Evolutionary conservation across 257 asterid species (phyloP), one percentile per base, ranked within the genome.

Genomic region (Petunia secreta): DNA sequence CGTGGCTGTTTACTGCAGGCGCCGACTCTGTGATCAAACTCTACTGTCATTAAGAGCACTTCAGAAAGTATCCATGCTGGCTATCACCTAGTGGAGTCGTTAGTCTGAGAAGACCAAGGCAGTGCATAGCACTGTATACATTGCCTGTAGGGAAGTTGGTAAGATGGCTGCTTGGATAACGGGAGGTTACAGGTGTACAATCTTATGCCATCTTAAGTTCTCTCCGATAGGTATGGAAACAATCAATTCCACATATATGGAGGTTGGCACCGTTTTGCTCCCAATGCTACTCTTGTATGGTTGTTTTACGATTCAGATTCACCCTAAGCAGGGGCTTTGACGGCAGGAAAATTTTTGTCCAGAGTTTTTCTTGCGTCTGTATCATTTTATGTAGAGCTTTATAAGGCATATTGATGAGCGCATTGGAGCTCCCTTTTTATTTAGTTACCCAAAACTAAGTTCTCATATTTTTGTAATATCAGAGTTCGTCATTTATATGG

Each of bases 1-100:
- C 99, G 4, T 93, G 98, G 98, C 78, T 95, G 85, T 95, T 95
- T 83, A 95, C 98, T 58, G 96, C 98, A 0, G 99, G 98, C 38
- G 89, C 93, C 0, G 99, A 95, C 88, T 93, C 98, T 5, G 52
- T 90, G 85, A 91, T 95, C 85, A 93, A 83, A 90, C 98, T 95
- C 44, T 92, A 93, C 39, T 93, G 99, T 80, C 94, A 93, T 80
- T 91, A 82, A 82, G 77, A 55, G 41, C 1, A 39, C 48, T n/a
- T 63, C 64, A 63, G 46, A 13, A 25, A 6, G 59, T 39, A 41
- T 41, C 54, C 41, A 41, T 15, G 39, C n/a, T 43, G 39, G 10
- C 14, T 5, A 8, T 67, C 16, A 39, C 52, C 39, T 34, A 3
- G 77, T 73, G 77, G 43, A 34, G 34, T 73, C 13, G 62, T 36